A percentile compares a stretch with the other conserved stretches of the same genome.
Conservation (phyloP, 2,329 filamentous ascomycete genomes). For the Fusarium torreyae region DNA sequence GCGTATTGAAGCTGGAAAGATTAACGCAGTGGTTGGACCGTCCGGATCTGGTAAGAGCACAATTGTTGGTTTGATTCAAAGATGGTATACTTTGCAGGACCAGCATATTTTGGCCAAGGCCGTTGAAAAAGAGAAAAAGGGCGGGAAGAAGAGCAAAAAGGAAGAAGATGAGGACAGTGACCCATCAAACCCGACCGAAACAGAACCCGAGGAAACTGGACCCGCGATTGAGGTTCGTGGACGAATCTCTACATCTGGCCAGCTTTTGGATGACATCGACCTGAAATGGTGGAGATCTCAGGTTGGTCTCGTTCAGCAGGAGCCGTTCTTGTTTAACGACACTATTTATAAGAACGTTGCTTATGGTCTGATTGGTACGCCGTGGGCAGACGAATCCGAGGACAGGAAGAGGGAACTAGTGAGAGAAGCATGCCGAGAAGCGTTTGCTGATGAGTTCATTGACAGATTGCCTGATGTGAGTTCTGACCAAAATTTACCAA, state of each 20-base stretch:
- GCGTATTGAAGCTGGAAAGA: conserved; percentile 73
- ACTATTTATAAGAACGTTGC: conserved; percentile 75
- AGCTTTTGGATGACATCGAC: conserved; percentile 70
- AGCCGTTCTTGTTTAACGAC: conserved; percentile 78
- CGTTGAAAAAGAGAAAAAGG: conserved; percentile 63
- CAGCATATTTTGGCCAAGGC: conserved; percentile 67
- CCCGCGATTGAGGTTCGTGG: conserved; percentile 62
- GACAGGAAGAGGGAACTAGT: conserved; percentile 73
- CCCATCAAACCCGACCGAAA: conserved; percentile 49
- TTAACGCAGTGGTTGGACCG: conserved; percentile 81
- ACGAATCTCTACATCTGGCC: conserved; percentile 66
- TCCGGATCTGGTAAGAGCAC: conserved; percentile 83
- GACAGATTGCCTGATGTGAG: conserved; percentile 70
- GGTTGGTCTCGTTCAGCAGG: conserved; percentile 78
- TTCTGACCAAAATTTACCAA: neutral
- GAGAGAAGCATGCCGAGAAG: conserved; percentile 74
- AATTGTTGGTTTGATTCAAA: conserved; percentile 78
- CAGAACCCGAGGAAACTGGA: conserved; percentile 57
- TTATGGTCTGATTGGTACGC: conserved; percentile 68
- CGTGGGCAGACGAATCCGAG: conserved; percentile 67
- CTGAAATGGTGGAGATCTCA: conserved; percentile 74
- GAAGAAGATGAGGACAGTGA: conserved; percentile 52
- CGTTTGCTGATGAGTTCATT: conserved; percentile 80
- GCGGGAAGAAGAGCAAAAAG: conserved; percentile 59
- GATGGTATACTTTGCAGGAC: conserved; percentile 77